phyloP scores from a whole-genome alignment of 2,329 filamentous ascomycete species.

The Ophiostoma australiae region DNA sequence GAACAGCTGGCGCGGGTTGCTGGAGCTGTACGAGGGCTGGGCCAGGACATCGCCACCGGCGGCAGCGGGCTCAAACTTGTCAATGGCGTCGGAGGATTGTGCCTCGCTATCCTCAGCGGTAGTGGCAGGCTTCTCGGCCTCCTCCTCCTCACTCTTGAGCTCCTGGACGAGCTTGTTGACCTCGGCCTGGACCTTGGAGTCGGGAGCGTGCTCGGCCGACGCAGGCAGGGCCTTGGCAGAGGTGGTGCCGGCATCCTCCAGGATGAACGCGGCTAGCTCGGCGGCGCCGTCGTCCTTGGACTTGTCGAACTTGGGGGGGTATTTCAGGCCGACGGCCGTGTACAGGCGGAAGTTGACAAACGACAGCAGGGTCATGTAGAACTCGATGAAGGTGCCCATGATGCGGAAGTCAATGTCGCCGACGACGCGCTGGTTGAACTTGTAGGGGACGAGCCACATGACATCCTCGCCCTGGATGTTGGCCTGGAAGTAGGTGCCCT shows the following conservation, averaged over 20 bases:
- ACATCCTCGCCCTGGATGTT: conserved; percentile 96
- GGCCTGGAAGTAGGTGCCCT: conserved; percentile 98
- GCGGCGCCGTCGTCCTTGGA: conserved; percentile 83
- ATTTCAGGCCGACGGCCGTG: conserved; percentile 84
- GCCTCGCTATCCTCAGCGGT: conserved; percentile 44
- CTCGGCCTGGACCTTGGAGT: conserved; percentile 59
- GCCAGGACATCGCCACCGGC: conserved; percentile 79
- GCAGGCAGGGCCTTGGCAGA: conserved; percentile 52
- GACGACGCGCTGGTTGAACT: conserved; percentile 91
- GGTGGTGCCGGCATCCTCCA: conserved; percentile 67
- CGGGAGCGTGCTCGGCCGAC: conserved; percentile 44
- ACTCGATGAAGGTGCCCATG: conserved; percentile 98
- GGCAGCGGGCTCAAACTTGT: conserved; percentile 84
- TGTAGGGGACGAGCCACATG: conserved; percentile 94
- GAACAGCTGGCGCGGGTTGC: conserved; percentile 71
- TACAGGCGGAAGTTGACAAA: conserved; percentile 97
- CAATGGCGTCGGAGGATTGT: conserved; percentile 59
- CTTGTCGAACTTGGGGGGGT: conserved; percentile 89
- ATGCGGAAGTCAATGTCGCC: conserved; percentile 97
- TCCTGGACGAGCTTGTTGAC: conserved; percentile 66
- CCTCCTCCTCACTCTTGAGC: conserved; percentile 48
- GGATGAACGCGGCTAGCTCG: conserved; percentile 83
- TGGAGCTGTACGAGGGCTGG: conserved; percentile 66
- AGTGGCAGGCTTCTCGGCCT: conserved; percentile 37
- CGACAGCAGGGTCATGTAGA: conserved; percentile 92